Evolutionary conservation across 1,139 yeast genomes (phyloP).

Genomic region (Yamadazyma pseudoaaseri): DNA sequence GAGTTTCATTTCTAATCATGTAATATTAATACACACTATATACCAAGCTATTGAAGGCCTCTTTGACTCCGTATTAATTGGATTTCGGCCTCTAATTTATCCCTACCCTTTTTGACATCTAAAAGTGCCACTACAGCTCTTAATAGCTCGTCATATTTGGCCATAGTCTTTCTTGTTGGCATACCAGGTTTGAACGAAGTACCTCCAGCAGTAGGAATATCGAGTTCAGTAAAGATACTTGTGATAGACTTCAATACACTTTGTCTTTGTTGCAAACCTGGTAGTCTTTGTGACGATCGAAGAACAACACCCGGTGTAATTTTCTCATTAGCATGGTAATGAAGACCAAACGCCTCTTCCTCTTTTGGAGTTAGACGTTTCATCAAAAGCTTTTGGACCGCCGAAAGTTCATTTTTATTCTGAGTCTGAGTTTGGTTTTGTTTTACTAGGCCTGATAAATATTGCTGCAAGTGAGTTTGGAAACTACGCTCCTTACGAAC

Average conservation of each 20-base stretch:
- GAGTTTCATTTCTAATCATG: conserved; percentile 8
- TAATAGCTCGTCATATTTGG: conserved; percentile 75
- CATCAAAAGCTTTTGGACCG: conserved; percentile 44
- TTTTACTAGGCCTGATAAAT: conserved; percentile 37
- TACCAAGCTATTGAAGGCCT: conserved; percentile 19
- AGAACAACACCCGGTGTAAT: conserved; percentile 75
- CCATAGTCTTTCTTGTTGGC: conserved; percentile 82
- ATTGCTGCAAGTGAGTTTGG: conserved; percentile 52
- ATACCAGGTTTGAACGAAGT: conserved; percentile 69
- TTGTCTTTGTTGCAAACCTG: conserved; percentile 48
- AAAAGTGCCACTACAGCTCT: conserved; percentile 70
- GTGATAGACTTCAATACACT: conserved; percentile 75
- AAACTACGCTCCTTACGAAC: conserved; percentile 50
- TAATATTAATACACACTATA: conserved; percentile 1
- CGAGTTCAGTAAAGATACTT: conserved; percentile 74
- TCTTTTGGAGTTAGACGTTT: conserved; percentile 72
- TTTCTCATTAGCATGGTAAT: conserved; percentile 73
- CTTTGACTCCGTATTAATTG: conserved; percentile 55
- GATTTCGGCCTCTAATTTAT: conserved; percentile 81
- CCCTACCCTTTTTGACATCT: conserved; percentile 84
- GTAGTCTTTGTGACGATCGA: conserved; percentile 60
- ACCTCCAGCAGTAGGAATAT: conserved; percentile 61
- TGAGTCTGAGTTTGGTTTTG: conserved; percentile 25
- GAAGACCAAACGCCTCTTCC: conserved; percentile 82
- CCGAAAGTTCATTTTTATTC: conserved; percentile 35